These are phyloP conservation scores for Colletotrichum simmondsii DNA, from an alignment of 2,329 filamentous ascomycete species.

Conservation along the genomic window DNA sequence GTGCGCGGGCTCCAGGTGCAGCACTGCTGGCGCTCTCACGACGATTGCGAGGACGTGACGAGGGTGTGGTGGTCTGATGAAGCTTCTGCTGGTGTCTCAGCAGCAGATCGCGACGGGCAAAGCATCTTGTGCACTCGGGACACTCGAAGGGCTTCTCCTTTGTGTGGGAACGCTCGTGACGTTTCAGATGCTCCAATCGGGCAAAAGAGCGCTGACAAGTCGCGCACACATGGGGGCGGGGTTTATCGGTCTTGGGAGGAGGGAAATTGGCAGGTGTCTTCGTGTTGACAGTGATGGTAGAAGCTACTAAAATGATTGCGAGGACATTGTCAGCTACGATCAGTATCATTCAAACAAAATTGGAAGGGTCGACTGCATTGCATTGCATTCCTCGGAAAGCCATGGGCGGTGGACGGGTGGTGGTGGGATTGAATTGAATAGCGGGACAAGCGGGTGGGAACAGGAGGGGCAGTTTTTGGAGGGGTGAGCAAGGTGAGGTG, in stretches of 20 bases:
- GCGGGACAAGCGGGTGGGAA: conserved; percentile 30
- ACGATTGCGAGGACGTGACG: conserved; percentile 85
- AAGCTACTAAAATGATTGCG: conserved; percentile 45
- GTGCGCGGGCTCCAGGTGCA: conserved; percentile 76
- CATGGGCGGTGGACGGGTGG: conserved; percentile 35
- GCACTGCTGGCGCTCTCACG: conserved; percentile 85
- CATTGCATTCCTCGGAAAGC: background rate
- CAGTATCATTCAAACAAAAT: conserved; percentile 9
- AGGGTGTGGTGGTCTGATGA: conserved; percentile 90
- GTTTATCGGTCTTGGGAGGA: conserved; percentile 96
- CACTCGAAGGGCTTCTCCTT: conserved; percentile 99
- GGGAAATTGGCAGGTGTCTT: conserved; percentile 65
- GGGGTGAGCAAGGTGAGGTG: conserved; percentile 40
- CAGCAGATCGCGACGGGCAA: conserved; percentile 90
- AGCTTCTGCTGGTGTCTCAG: conserved; percentile 98
- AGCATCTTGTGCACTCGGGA: conserved; percentile 92
- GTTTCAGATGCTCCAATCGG: conserved; percentile 93
- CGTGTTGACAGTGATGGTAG: conserved; percentile 64
- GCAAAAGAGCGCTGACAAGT: conserved; percentile 95
- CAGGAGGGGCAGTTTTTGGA: conserved; percentile 44
- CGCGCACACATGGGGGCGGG: conserved; percentile 90
- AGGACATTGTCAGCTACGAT: conserved; percentile 43
- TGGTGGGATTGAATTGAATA: conserved; percentile 26
- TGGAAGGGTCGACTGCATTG: background rate
- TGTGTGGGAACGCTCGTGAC: conserved; percentile 96